These are phyloP conservation scores for Penicillium lividum DNA, from an alignment of 495 filamentous ascomycete species.

Conservation along the genomic window DNA sequence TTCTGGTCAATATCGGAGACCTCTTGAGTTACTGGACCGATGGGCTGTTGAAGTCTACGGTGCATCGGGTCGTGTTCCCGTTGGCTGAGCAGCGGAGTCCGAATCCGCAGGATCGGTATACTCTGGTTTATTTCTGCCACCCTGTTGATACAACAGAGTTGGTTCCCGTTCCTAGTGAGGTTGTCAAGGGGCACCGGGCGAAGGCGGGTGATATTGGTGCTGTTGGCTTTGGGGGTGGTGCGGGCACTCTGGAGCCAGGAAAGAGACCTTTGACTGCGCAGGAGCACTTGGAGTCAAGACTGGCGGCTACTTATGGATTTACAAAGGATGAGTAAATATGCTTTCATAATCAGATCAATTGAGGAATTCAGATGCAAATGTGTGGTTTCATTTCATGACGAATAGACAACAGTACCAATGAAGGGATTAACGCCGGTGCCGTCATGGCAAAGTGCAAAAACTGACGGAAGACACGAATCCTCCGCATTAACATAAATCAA, in stretches of 20 bases:
- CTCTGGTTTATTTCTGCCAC: conserved; percentile 91
- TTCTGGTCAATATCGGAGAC: conserved; percentile 92
- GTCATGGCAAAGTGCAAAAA: conserved; percentile 25
- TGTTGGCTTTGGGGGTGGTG: conserved; percentile 47
- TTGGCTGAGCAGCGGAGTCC: conserved; percentile 38
- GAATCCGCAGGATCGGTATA: conserved; percentile 72
- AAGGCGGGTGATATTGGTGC: conserved; percentile 28
- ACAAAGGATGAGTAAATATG: conserved; percentile 24
- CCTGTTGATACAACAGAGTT: conserved; percentile 71
- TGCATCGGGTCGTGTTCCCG: conserved; percentile 87
- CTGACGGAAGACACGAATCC: conserved; percentile 13
- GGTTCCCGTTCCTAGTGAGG: conserved; percentile 70
- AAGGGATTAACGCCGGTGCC: conserved; percentile 26
- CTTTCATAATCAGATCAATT: background rate
- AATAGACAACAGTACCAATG: conserved; percentile 15
- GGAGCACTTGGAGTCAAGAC: conserved; percentile 75
- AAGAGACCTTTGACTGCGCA: conserved; percentile 72
- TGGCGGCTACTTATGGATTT: conserved; percentile 74
- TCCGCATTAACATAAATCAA: conserved; percentile 19
- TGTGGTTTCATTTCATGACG: conserved; percentile 16
- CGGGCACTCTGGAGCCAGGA: conserved; percentile 43
- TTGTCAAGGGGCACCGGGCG: conserved; percentile 47
- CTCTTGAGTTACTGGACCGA: conserved; percentile 89
- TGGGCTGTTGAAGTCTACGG: conserved; percentile 77
- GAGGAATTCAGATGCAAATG: conserved; percentile 16